Evolutionary conservation across 306 rosid species (phyloP), one percentile per base, ranked within the genome.

Genomic region (Cucurbita argyrosperma): DNA sequence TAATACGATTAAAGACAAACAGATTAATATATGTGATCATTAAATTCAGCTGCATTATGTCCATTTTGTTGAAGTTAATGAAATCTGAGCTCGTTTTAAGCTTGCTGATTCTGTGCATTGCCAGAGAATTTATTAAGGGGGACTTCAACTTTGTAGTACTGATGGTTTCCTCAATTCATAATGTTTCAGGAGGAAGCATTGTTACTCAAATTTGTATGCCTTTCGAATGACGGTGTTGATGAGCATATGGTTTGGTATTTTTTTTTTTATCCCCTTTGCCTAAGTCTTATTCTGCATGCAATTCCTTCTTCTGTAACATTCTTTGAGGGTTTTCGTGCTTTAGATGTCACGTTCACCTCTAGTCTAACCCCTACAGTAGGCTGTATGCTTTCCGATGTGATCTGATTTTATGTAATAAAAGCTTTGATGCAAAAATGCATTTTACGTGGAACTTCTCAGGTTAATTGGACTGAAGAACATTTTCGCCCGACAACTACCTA

Each of bases 381-480:
- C n/a, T 65, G 53, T 66, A 42, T 66, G 54, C 26, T 21, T 66
- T 10, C 72, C 49, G 6, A 19, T 6, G 14, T 19, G 21, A 64
- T 64, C 35, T 40, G 35, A 45, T 66, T 49, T 49, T 23, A 13
- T 8, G 26, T 49, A 13, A 30, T 26, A 13, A 35, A 26, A 30
- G 43, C 43, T 50, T 46, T 69, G 26, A 69, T 69, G 8, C 16
- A 56, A 45, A 74, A 74, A 53, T 62, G 77, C 76, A 68, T 83
- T 57, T 52, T 79, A 40, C 50, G 46, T 76, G 72, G 64, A 80
- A 77, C 76, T 71, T 68, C 49, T 50, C 76, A 91, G 99, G 97
- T 80, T 91, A 83, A 90, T 94, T 63, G 99, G 99, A 80, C 82
- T 94, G 87, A 94, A 94, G 88, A 94, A 94, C 82, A 94, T 91